A percentile compares a stretch with the other conserved stretches of the same genome.
Evolutionary conservation across 2,329 filamentous ascomycete species (phyloP).

Genomic region (Hortaea sp.): DNA sequence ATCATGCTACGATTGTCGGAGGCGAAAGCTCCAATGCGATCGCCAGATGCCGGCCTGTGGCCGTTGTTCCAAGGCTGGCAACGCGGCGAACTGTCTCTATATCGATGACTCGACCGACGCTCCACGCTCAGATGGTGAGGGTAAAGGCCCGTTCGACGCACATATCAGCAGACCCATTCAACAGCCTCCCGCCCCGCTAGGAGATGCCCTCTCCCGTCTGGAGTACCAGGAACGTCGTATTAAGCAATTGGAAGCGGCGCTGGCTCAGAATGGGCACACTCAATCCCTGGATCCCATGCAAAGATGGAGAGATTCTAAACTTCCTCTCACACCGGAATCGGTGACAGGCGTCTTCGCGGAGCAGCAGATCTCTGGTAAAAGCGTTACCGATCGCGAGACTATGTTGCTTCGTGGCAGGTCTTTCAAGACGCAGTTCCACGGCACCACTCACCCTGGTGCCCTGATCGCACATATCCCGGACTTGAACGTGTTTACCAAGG

Average conservation of each 20-base stretch:
- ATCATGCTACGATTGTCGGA: constrained; percentile 37
- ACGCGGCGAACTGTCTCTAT: constrained; percentile 33
- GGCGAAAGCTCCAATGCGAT: constrained; percentile 39
- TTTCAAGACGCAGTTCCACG: constrained; percentile 38
- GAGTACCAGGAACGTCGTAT: constrained; percentile 19
- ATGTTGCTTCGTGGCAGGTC: constrained; percentile 34
- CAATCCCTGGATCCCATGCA: constrained; percentile 5
- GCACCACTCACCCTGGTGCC: constrained; percentile 30
- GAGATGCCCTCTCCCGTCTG: constrained; percentile 17
- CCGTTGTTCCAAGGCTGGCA: constrained; percentile 34
- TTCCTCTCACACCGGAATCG: constrained; percentile 19
- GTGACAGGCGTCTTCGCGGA: constrained; percentile 5
- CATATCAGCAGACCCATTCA: constrained; percentile 14
- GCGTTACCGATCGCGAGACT: constrained; percentile 24
- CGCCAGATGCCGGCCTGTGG: constrained; percentile 35
- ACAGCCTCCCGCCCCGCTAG: constrained; percentile 4
- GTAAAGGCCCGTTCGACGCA: constrained; percentile 23
- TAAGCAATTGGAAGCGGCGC: constrained; percentile 19
- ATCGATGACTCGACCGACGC: constrained; percentile 19
- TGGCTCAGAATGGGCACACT: constrained; percentile 9
- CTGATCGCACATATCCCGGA: constrained; percentile 20
- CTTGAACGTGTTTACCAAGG: constrained; percentile 18
- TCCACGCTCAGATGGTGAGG: not conserved
- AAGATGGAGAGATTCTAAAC: constrained; percentile 6
- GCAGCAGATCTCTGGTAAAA: constrained; percentile 2